Conservation (phyloP, 257 asterid genomes). For the Jasminum sambac region DNA sequence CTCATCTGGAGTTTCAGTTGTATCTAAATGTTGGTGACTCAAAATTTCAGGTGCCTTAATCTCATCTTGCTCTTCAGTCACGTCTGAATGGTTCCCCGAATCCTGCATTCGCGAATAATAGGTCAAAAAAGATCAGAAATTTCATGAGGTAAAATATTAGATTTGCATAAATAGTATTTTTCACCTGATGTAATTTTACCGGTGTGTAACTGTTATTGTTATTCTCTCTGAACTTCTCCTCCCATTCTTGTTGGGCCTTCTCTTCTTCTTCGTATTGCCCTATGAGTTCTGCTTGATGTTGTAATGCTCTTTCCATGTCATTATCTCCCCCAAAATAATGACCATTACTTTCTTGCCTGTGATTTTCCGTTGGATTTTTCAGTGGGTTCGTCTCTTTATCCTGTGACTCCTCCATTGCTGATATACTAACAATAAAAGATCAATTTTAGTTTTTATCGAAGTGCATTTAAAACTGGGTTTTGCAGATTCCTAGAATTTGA, state of each 20-base stretch:
- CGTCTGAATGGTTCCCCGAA: constrained; percentile 61
- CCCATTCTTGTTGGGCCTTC: constrained; percentile 90
- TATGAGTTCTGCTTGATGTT: constrained; percentile 57
- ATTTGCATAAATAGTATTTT: too few species aligned
- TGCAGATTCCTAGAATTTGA: not conserved
- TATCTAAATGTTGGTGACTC: constrained; percentile 44
- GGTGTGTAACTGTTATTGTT: constrained; percentile 36
- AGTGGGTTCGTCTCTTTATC: constrained; percentile 33
- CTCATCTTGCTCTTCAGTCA: constrained; percentile 51
- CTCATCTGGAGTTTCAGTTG: constrained; percentile 73
- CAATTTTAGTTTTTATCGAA: constrained; percentile 18
- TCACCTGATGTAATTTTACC: constrained; percentile 44
- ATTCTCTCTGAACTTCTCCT: constrained; percentile 74
- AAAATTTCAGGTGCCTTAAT: constrained; percentile 38
- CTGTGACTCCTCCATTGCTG: constrained; percentile 44
- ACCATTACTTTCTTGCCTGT: constrained; percentile 31
- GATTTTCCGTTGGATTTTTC: constrained; percentile 33
- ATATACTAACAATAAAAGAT: constrained; percentile 45
- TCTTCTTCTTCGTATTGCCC: constrained; percentile 70
- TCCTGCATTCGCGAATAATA: constrained; percentile 50
- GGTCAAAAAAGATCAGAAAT: not conserved
- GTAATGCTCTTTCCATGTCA: constrained; percentile 62
- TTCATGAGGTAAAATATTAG: not conserved
- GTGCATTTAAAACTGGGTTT: constrained; percentile 7
- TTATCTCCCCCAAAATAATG: constrained; percentile 39